Evolutionary conservation across 192 early-diverging fungal genomes (phyloP).

Genomic region (Oehlia diaphana): DNA sequence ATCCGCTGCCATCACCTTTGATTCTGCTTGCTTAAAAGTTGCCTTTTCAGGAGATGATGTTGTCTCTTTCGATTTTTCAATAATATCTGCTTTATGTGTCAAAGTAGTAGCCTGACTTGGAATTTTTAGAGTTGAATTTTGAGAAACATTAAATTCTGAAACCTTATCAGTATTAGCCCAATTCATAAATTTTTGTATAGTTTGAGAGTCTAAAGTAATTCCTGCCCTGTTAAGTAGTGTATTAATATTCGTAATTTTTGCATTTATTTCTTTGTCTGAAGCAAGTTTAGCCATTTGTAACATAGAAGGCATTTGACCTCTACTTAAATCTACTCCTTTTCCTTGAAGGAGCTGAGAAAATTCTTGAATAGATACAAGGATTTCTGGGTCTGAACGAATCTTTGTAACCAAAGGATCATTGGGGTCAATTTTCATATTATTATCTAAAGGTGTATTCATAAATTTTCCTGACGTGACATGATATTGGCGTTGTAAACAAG

Average conservation of each 20-base stretch:
- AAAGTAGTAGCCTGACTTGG: neutral
- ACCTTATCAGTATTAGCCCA: neutral
- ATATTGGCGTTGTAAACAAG: neutral
- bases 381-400: neutral
- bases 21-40: neutral
- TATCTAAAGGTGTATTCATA: neutral
- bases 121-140: neutral
- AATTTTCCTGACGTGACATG: neutral
- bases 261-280: neutral
- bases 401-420: neutral
- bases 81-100: neutral
- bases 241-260: neutral
- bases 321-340: conserved; percentile 8
- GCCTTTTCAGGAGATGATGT: neutral
- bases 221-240: neutral
- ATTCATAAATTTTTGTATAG: conserved; percentile 16
- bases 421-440: conserved; percentile 5
- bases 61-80: neutral
- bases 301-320: conserved; percentile 9
- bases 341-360: neutral
- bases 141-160: neutral
- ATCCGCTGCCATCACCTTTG: neutral
- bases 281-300: conserved; percentile 17
- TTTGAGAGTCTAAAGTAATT: neutral
- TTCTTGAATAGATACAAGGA: neutral